Percentiles rank a stretch among this genome's conserved stretches.
Evolutionary conservation across 2,329 filamentous ascomycete species (phyloP).

Genomic region (Chrysoporthe deuterocubensis): DNA sequence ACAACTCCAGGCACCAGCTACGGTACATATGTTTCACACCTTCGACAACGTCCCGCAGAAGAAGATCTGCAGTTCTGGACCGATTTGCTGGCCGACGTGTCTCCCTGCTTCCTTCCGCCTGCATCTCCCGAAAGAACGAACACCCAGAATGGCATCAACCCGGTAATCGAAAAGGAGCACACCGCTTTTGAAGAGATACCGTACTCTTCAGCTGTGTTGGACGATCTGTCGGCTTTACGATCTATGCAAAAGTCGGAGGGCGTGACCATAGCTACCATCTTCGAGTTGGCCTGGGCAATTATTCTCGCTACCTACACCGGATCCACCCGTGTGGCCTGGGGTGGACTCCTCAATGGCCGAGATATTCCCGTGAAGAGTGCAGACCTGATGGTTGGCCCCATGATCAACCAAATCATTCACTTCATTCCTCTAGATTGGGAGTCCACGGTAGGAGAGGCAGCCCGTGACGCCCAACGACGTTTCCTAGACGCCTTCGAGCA

Average conservation of each 20-base stretch:
- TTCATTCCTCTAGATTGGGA: not conserved
- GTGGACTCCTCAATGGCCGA: conserved; percentile 33
- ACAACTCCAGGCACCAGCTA: conserved; percentile 26
- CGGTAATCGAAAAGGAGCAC: no score
- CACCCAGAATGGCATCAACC: not conserved
- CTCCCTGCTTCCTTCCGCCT: conserved; percentile 37
- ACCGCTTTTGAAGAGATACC: not conserved
- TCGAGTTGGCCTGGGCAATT: conserved; percentile 29
- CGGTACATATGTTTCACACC: conserved; percentile 30
- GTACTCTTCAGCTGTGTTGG: conserved; percentile 4
- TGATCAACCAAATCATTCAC: conserved; percentile 14
- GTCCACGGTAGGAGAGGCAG: conserved; percentile 3
- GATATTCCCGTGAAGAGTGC: conserved; percentile 33
- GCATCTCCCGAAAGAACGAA: conserved; percentile 28
- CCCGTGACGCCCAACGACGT: conserved; percentile 9
- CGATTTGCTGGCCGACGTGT: conserved; percentile 32
- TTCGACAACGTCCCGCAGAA: conserved; percentile 30
- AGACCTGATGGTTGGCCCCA: conserved; percentile 33
- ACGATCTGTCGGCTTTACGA: conserved; percentile 1
- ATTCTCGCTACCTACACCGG: conserved; percentile 22
- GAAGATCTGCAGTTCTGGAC: conserved; percentile 36
- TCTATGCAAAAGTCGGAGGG: conserved; percentile 22
- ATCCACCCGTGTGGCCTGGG: conserved; percentile 26
- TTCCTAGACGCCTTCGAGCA: conserved; percentile 15
- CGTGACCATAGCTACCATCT: conserved; percentile 31